These are phyloP conservation scores for Asterochloris erici DNA, from an alignment of 139 green algal genomes.

Conservation along the genomic window DNA sequence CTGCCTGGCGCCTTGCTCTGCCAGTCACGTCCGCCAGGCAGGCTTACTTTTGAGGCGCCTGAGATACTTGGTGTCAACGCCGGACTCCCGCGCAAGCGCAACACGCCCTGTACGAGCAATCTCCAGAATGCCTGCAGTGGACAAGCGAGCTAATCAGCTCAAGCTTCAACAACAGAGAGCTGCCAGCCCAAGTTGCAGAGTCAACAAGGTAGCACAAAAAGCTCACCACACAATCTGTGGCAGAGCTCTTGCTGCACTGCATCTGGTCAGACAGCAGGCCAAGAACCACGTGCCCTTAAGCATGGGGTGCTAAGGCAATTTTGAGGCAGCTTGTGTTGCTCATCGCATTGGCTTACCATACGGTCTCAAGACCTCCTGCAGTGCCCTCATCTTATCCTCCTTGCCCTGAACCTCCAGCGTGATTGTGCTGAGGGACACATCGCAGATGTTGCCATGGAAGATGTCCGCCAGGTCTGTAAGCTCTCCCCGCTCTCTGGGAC, in stretches of 20 bases:
- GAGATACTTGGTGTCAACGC: slow-evolving; percentile 82
- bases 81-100: slow-evolving; percentile 74
- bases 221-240: background rate
- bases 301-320: background rate
- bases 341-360: slow-evolving; percentile 62
- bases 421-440: slow-evolving; percentile 73
- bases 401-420: slow-evolving; percentile 91
- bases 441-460: slow-evolving; percentile 78
- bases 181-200: background rate
- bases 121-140: slow-evolving; percentile 76
- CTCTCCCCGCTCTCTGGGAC: slow-evolving; percentile 66
- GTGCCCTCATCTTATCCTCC: slow-evolving; percentile 86
- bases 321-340: background rate
- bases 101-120: slow-evolving; percentile 89
- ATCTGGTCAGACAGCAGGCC: too few relatives aligned
- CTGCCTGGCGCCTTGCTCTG: slow-evolving; percentile 8
- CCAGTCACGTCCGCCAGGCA: background rate
- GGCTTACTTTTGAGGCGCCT: slow-evolving; percentile 20
- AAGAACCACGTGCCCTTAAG: too few relatives aligned
- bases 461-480: slow-evolving; percentile 83
- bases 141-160: too few relatives aligned
- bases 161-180: background rate
- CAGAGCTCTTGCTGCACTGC: too few relatives aligned
- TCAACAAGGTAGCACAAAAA: background rate
- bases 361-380: slow-evolving; percentile 77